A percentile compares a stretch with the other conserved stretches of the same genome.
phyloP scores from a whole-genome alignment of 371 early-diverging fungal genomes.

The Mortierella sp. region DNA sequence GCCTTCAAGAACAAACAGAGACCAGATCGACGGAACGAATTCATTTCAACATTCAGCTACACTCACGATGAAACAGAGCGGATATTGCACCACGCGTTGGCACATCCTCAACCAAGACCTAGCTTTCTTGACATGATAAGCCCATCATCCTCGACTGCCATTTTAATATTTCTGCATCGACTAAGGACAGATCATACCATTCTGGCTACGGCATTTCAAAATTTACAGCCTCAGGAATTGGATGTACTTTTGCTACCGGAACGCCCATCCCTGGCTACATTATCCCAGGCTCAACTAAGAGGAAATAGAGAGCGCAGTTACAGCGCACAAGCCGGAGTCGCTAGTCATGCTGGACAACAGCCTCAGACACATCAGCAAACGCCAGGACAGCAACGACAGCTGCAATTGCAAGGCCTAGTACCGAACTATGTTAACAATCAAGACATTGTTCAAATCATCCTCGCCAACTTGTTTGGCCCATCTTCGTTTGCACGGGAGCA shows the following conservation, averaged over 20 bases:
- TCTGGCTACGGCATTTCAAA: slow-evolving; percentile 48
- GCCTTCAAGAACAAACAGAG: slow-evolving; percentile 55
- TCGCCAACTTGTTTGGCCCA: slow-evolving; percentile 46
- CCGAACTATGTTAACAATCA: slow-evolving; percentile 53
- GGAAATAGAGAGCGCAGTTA: slow-evolving; percentile 38
- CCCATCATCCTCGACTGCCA: slow-evolving; percentile 33
- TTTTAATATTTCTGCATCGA: slow-evolving; percentile 42
- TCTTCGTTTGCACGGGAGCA: slow-evolving; percentile 47
- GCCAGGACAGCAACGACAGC: slow-evolving; percentile 12
- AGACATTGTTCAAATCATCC: slow-evolving; percentile 55
- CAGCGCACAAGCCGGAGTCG: slow-evolving; percentile 18
- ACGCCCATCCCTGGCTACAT: slow-evolving; percentile 7
- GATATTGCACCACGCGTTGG: slow-evolving; percentile 35
- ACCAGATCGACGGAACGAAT: slow-evolving; percentile 50
- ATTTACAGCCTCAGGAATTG: slow-evolving; percentile 52
- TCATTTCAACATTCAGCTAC: slow-evolving; percentile 43
- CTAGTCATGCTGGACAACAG: slow-evolving; percentile 17
- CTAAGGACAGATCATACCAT: slow-evolving; percentile 47
- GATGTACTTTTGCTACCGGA: slow-evolving; percentile 48
- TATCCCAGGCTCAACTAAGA: slow-evolving; percentile 17
- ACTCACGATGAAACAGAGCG: slow-evolving; percentile 52
- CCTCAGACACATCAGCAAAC: slow-evolving; percentile 15
- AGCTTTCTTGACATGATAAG: slow-evolving; percentile 57
- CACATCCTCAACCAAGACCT: slow-evolving; percentile 51
- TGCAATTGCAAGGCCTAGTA: slow-evolving; percentile 17